Percentiles rank a stretch among this genome's conserved stretches.
These are phyloP conservation scores for Perkinsus chesapeaki DNA, from an alignment of 169 alveolate species.

Conservation along the genomic window DNA sequence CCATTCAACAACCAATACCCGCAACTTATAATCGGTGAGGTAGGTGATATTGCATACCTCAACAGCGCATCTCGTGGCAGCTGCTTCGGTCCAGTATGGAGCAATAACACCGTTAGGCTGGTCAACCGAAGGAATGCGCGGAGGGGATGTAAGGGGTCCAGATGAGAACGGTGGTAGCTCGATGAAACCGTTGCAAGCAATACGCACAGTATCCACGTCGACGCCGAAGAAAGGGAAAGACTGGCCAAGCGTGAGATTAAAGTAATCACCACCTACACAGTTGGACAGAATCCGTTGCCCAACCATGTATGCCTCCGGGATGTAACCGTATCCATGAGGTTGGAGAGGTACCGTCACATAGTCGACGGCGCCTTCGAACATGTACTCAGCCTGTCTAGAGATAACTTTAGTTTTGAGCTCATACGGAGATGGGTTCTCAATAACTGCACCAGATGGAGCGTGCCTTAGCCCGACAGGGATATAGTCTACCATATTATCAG, in stretches of 20 bases:
- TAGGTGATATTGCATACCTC: not conserved
- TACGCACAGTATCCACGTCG: not conserved
- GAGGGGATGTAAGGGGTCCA: not conserved
- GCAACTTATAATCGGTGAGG: not conserved
- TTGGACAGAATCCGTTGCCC: not conserved
- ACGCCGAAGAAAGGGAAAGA: not conserved
- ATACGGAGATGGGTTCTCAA: not conserved
- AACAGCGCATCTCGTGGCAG: not conserved
- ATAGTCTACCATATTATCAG: not conserved
- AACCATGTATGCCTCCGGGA: not conserved
- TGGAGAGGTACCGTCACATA: not conserved
- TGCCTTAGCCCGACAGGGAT: not conserved
- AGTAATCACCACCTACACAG: not conserved
- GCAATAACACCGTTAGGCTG: not conserved
- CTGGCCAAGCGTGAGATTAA: not conserved
- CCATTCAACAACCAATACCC: not conserved
- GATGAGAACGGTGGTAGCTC: not conserved
- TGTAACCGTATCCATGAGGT: not conserved
- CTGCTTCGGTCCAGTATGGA: not conserved
- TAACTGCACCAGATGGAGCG: not conserved
- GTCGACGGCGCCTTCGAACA: not conserved
- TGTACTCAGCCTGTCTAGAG: not conserved
- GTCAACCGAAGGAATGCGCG: not conserved
- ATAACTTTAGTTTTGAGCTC: not conserved
- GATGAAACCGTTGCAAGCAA: not conserved